Evolutionary conservation across 2,329 filamentous ascomycete species (phyloP).

Genomic region (Botryotinia narcissicola): DNA sequence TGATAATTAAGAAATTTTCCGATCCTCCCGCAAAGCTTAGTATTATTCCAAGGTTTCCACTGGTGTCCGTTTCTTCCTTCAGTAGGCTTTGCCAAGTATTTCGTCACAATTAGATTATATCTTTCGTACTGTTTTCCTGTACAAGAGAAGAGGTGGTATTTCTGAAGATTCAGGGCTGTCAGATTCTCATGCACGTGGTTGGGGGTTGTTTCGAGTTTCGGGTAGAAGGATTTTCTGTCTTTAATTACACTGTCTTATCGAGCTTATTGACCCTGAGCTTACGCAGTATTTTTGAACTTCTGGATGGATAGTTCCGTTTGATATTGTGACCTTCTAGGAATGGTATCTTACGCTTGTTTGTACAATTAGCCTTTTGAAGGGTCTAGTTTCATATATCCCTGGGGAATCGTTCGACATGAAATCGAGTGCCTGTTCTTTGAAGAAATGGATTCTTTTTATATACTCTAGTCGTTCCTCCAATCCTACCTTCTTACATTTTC

Average conservation of each 20-base stretch:
- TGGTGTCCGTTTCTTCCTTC: not conserved
- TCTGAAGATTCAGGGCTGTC: not conserved
- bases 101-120: not conserved
- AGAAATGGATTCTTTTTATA: not conserved
- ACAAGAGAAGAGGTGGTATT: not conserved
- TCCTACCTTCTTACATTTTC: not conserved
- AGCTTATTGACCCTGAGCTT: not conserved
- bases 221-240: not conserved
- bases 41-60: not conserved
- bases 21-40: conserved; percentile 12
- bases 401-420: not conserved
- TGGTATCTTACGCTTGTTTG: not conserved
- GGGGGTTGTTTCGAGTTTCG: not conserved
- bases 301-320: not conserved
- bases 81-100: not conserved
- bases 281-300: not conserved
- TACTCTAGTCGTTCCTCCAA: not conserved
- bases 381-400: not conserved
- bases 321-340: not conserved
- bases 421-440: not conserved
- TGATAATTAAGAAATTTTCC: too few relatives aligned
- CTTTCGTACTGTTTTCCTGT: not conserved
- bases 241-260: not conserved
- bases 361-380: not conserved
- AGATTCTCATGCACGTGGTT: not conserved